Evolutionary conservation across 805 yeast species (phyloP), one percentile per base, ranked within the genome.

Genomic region (Nematodospora valgi): DNA sequence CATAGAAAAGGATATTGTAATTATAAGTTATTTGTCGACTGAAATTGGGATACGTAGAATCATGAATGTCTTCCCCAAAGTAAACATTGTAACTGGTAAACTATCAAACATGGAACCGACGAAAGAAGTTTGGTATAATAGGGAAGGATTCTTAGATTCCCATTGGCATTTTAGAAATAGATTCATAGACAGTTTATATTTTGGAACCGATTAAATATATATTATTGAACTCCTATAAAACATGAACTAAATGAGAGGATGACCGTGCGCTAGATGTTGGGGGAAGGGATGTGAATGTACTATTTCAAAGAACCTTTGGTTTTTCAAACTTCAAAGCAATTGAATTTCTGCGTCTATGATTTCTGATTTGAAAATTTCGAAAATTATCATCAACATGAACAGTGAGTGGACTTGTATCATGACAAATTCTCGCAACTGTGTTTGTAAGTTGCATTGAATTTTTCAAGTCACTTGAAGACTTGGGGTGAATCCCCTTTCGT

Each of bases 21-120:
- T 88, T 35, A 78, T 87, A 9, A 64, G 82, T 4, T 85, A 84
- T 50, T 56, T 82, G 34, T 84, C 87, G n/a, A 78, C 94, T 0
- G 93, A 83, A 46, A 67, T 78, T 23, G 96, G 95, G 3, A 58
- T 86, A 5, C 65, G 83, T 38, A 69, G 97, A 36, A 72, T 91
- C 2, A 56, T 79, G 35, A 73, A 76, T 30, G 96, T 91, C 0
- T 91, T 86, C 52, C 82, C 86, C 1, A 54, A 70, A 2, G 80
- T 89, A 2, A 73, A 73, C 19, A 62, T 88, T 2, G 82, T 84
- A 15, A 79, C 80, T 20, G 96, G 88, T 1, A 72, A 73, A 41
- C 57, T 85, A 41, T 77, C 86, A 39, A 48, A 61, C 19, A 53
- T 65, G 28, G 61, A 58, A 16, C 59, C 45, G 11, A 34, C 38